phyloP scores from a whole-genome alignment of 345 rosid species.

The Gossypium australe region DNA sequence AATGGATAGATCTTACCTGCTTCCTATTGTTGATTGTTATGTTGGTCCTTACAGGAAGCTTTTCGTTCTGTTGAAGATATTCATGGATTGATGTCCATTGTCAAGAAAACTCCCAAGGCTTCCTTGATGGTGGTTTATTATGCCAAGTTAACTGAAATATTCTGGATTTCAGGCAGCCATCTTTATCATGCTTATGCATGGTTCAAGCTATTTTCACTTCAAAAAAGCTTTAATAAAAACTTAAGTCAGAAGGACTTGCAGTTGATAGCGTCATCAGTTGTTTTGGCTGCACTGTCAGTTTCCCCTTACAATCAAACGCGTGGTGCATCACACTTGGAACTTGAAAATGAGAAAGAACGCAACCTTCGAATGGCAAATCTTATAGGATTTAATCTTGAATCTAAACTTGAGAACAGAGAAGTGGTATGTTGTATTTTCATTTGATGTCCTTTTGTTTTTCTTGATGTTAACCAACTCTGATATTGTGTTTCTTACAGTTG shows the following conservation, averaged over 20 bases:
- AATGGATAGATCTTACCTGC: not conserved
- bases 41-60: conserved; percentile 65
- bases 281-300: conserved; percentile 85
- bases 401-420: conserved; percentile 84
- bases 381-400: conserved; percentile 84
- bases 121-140: conserved; percentile 91
- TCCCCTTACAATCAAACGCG: conserved; percentile 59
- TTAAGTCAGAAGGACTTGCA: conserved; percentile 93
- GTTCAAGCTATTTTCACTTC: conserved; percentile 90
- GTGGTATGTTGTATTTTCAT: conserved; percentile 37
- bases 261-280: conserved; percentile 89
- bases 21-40: not conserved
- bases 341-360: conserved; percentile 90
- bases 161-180: conserved; percentile 91
- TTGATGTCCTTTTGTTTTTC: not conserved
- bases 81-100: conserved; percentile 91
- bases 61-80: conserved; percentile 95
- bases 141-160: conserved; percentile 87
- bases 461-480: not conserved
- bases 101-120: conserved; percentile 92
- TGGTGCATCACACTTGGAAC: conserved; percentile 79
- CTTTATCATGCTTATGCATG: conserved; percentile 97
- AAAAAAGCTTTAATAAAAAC: conserved; percentile 94
- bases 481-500: conserved; percentile 46
- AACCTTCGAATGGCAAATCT: conserved; percentile 92